Percentiles rank a stretch among this genome's conserved stretches.
phyloP scores from a whole-genome alignment of 2,329 filamentous ascomycete genomes.

The Trichoderma semiorbis region DNA sequence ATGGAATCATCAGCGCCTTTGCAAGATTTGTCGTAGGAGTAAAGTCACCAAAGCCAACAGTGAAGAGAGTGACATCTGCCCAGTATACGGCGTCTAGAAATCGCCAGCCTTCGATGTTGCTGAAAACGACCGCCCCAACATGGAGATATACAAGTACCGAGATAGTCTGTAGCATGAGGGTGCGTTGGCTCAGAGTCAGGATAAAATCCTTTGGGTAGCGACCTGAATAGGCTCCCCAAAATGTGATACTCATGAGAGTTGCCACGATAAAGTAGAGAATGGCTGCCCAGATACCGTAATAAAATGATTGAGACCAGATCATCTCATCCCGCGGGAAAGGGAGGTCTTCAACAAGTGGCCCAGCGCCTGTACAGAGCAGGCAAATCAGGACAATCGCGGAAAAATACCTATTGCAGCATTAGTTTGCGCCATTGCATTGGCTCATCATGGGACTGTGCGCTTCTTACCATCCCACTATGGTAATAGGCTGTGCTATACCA shows the following conservation, averaged over 20 bases:
- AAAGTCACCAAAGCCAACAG: slow-evolving; percentile 60
- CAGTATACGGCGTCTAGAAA: slow-evolving; percentile 79
- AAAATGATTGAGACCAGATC: slow-evolving; percentile 76
- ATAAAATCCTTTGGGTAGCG: slow-evolving; percentile 77
- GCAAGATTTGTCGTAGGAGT: slow-evolving; percentile 50
- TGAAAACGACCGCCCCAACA: slow-evolving; percentile 72
- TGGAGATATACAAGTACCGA: slow-evolving; percentile 78
- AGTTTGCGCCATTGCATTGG: not conserved
- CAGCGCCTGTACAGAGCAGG: slow-evolving; percentile 36
- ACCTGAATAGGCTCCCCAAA: slow-evolving; percentile 65
- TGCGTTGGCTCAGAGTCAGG: slow-evolving; percentile 76
- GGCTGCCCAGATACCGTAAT: slow-evolving; percentile 79
- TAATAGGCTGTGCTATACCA: slow-evolving; percentile 75
- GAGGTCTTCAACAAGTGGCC: slow-evolving; percentile 22
- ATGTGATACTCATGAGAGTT: slow-evolving; percentile 73
- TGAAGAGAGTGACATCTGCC: slow-evolving; percentile 69
- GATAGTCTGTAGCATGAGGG: slow-evolving; percentile 87
- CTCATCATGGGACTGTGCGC: not conserved
- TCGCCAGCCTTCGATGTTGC: slow-evolving; percentile 66
- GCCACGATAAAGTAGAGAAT: slow-evolving; percentile 76
- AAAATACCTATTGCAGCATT: slow-evolving; percentile 34
- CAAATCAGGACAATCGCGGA: slow-evolving; percentile 63
- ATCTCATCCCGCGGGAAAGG: slow-evolving; percentile 40
- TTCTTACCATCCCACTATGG: slow-evolving; percentile 72
- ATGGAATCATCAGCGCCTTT: slow-evolving; percentile 75